Evolutionary conservation across 257 asterid species (phyloP), one percentile per base, ranked within the genome.

Genomic region (Nemophila menziesii): DNA sequence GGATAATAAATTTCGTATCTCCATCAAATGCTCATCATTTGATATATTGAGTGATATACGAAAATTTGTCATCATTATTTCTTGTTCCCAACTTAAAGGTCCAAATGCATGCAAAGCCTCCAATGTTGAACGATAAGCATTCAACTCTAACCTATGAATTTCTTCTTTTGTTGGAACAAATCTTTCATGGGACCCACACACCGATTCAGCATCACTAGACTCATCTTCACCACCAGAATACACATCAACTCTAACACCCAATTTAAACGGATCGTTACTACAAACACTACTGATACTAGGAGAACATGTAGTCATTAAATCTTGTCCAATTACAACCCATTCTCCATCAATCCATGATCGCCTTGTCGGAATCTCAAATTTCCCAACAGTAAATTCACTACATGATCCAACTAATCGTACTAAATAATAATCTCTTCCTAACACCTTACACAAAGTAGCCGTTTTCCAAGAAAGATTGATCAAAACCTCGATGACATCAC

Each of bases 81-180:
- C 78, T 48, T 65, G 73, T 58, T 66, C 78, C 78, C 78, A 70
- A 58, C 78, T 70, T 49, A 70, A 58, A 37, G 73, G 73, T 50
- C 78, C 78, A 15, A 57, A 70, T 37, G 78, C 78, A 61, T 61
- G 58, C 60, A 70, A 61, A 22, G 73, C 78, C 73, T 54, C 73
- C 70, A 70, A 45, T 15, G 73, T 70, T 48, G 67, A 50, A 34
- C 73, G 70, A 46, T 70, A 70, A 33, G 78, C 78, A 61, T 62
- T 58, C 70, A 70, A 61, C 67, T 70, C 73, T 58, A 70, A 55
- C 68, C 60, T 63, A 51, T 59, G 78, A 51, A 70, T 55, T 57
- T 48, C 69, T 46, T 50, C 49, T 43, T 46, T 46, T 12, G n/a
- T 37, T 54, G 69, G 39, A 18, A 16, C n/a, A 38, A 33, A 52